phyloP scores from a whole-genome alignment of 2,329 filamentous ascomycete genomes.

The Penicillium crustosum region DNA sequence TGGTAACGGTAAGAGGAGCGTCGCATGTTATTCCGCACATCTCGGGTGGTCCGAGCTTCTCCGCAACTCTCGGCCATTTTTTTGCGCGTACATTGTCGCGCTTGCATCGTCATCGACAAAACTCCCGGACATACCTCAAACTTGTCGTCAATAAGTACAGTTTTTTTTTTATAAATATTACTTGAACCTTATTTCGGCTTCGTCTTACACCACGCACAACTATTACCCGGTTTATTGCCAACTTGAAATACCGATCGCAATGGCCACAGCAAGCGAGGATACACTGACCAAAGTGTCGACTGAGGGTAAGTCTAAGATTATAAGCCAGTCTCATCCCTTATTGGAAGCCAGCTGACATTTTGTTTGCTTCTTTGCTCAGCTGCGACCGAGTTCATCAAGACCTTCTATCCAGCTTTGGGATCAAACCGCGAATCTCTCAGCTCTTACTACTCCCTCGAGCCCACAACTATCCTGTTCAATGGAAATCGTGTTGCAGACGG shows the following conservation, averaged over 20 bases:
- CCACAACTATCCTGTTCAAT: slow-evolving; percentile 75
- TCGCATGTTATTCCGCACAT: slow-evolving; percentile 30
- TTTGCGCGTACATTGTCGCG: slow-evolving; percentile 13
- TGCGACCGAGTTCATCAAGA: slow-evolving; percentile 68
- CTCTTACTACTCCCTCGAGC: slow-evolving; percentile 65
- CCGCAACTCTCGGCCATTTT: slow-evolving; percentile 25
- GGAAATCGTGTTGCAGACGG: slow-evolving; percentile 66
- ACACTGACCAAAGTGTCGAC: slow-evolving; percentile 43
- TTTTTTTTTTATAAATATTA: background rate
- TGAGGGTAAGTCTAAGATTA: slow-evolving; percentile 34
- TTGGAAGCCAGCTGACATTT: background rate
- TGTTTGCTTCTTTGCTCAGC: slow-evolving; percentile 47
- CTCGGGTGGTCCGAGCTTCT: slow-evolving; percentile 41
- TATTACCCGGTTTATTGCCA: background rate
- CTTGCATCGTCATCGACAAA: slow-evolving; percentile 1
- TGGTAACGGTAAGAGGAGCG: slow-evolving; percentile 15
- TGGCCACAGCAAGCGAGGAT: slow-evolving; percentile 38
- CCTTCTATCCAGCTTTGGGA: slow-evolving; percentile 75
- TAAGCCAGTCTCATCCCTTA: background rate
- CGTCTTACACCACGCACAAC: background rate
- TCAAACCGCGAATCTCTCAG: slow-evolving; percentile 57
- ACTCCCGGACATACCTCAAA: background rate
- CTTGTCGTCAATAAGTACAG: background rate
- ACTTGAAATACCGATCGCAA: slow-evolving; percentile 17
- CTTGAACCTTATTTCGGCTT: background rate